These are phyloP conservation scores for Fragosphaeria purpurea DNA, from an alignment of 2,329 filamentous ascomycete species.

Conservation along the genomic window DNA sequence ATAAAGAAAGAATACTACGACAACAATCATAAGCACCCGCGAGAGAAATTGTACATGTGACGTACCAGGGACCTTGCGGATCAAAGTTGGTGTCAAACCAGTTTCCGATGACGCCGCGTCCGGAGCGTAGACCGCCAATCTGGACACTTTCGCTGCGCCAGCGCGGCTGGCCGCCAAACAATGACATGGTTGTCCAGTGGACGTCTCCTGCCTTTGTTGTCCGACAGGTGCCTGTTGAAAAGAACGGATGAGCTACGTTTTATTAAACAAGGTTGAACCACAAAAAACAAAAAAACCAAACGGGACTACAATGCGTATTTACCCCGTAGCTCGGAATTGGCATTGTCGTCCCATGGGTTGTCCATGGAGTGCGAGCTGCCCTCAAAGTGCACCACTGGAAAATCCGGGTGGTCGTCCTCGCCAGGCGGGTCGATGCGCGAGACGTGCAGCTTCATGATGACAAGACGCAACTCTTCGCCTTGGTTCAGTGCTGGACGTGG, in stretches of 20 bases:
- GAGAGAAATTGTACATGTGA: background rate
- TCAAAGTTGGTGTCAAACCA: slow-evolving; percentile 75
- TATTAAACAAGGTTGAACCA: too few relatives aligned
- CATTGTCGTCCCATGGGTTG: slow-evolving; percentile 56
- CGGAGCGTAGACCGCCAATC: slow-evolving; percentile 55
- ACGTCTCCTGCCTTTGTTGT: slow-evolving; percentile 62
- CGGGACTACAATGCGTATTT: slow-evolving; percentile 10
- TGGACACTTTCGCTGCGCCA: slow-evolving; percentile 74
- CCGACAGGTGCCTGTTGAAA: slow-evolving; percentile 44
- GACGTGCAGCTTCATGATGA: slow-evolving; percentile 56
- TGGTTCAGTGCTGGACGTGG: slow-evolving; percentile 46
- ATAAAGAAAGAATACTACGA: too few relatives aligned
- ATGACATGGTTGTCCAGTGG: slow-evolving; percentile 60
- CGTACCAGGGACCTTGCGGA: slow-evolving; percentile 44
- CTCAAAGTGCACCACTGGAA: slow-evolving; percentile 59
- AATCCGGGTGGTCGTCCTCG: slow-evolving; percentile 42
- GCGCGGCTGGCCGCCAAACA: slow-evolving; percentile 53
- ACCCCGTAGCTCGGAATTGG: slow-evolving; percentile 57
- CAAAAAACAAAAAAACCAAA: too few relatives aligned
- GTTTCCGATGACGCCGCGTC: slow-evolving; percentile 59
- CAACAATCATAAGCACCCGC: too few relatives aligned
- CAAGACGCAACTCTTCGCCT: slow-evolving; percentile 59
- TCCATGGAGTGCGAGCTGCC: slow-evolving; percentile 55
- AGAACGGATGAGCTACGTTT: too few relatives aligned
- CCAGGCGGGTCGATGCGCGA: slow-evolving; percentile 50